A percentile compares a stretch with the other conserved stretches of the same genome.
Conservation (phyloP, 129 eudicot species). For the Pittosporum tobira region DNA sequence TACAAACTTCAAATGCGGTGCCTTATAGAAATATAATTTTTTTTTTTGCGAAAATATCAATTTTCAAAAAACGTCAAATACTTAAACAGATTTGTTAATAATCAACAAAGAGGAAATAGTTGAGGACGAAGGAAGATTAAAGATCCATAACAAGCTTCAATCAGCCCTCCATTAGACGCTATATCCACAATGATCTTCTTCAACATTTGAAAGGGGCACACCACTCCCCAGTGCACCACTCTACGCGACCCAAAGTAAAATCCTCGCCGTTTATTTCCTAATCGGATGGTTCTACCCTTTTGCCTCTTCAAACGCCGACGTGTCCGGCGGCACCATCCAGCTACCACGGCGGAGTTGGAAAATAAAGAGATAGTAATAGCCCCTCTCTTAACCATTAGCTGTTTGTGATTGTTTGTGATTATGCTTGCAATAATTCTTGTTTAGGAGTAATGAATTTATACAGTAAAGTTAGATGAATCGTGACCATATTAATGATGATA, state of each 20-base stretch:
- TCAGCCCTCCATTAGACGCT: constrained; percentile 34
- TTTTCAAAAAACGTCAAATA: too few species aligned
- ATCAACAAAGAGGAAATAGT: constrained; percentile 59
- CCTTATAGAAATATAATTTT: too few species aligned
- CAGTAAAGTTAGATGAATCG: not conserved
- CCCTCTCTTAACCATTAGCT: constrained; percentile 32
- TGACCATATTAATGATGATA: constrained; percentile 21
- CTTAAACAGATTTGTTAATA: too few species aligned
- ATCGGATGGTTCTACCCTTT: constrained; percentile 25
- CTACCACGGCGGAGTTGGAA: constrained; percentile 41
- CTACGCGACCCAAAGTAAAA: constrained; percentile 32
- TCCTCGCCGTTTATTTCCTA: constrained; percentile 42
- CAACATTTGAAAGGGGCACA: constrained; percentile 33
- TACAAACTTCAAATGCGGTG: too few species aligned
- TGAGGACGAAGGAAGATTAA: constrained; percentile 63
- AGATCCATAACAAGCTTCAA: constrained; percentile 50
- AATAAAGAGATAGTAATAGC: constrained; percentile 35
- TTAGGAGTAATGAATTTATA: too few species aligned
- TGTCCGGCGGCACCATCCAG: constrained; percentile 61
- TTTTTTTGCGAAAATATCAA: too few species aligned
- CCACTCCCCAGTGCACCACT: constrained; percentile 47
- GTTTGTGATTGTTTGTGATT: not conserved
- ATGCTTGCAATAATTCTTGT: not conserved
- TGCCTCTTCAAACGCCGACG: constrained; percentile 33
- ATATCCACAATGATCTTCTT: constrained; percentile 45